Evolutionary conservation across 1,139 yeast genomes (phyloP).

Genomic region (Saccharomyces uvarum): DNA sequence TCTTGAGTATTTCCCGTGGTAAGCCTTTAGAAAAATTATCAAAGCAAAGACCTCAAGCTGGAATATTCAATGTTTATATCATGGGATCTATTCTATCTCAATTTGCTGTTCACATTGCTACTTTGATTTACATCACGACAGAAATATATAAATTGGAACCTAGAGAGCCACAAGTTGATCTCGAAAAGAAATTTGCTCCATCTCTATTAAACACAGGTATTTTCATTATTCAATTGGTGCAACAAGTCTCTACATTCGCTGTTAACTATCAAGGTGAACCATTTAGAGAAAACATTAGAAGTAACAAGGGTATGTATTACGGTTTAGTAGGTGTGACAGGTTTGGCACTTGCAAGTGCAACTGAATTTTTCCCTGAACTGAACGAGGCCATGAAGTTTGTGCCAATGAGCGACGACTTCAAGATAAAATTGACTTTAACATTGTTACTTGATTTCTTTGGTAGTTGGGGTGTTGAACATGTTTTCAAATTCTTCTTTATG

Average conservation of each 20-base stretch:
- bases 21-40: slow-evolving; percentile 83
- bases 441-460: slow-evolving; percentile 70
- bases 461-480: slow-evolving; percentile 72
- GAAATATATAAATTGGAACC: slow-evolving; percentile 87
- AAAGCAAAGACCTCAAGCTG: slow-evolving; percentile 94
- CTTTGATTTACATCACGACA: slow-evolving; percentile 73
- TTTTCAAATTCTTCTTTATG: slow-evolving; percentile 77
- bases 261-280: slow-evolving; percentile 97
- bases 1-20: slow-evolving; percentile 91
- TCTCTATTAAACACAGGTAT: slow-evolving; percentile 93
- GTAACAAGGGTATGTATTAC: slow-evolving; percentile 94
- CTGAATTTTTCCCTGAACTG: slow-evolving; percentile 91
- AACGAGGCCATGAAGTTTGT: slow-evolving; percentile 89
- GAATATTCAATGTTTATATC: slow-evolving; percentile 87
- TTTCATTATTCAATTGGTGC: slow-evolving; percentile 87
- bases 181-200: slow-evolving; percentile 83
- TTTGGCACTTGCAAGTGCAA: slow-evolving; percentile 82
- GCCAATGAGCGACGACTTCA: slow-evolving; percentile 71
- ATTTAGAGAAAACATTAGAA: slow-evolving; percentile 82
- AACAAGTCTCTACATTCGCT: slow-evolving; percentile 95
- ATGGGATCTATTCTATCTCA: slow-evolving; percentile 97
- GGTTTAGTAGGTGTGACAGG: slow-evolving; percentile 89
- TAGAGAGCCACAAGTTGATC: slow-evolving; percentile 77
- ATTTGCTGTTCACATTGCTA: slow-evolving; percentile 82
- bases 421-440: slow-evolving; percentile 63